Base-by-base conservation (phyloP, 306 rosid species). In the Abrus pulchellus region DNA sequence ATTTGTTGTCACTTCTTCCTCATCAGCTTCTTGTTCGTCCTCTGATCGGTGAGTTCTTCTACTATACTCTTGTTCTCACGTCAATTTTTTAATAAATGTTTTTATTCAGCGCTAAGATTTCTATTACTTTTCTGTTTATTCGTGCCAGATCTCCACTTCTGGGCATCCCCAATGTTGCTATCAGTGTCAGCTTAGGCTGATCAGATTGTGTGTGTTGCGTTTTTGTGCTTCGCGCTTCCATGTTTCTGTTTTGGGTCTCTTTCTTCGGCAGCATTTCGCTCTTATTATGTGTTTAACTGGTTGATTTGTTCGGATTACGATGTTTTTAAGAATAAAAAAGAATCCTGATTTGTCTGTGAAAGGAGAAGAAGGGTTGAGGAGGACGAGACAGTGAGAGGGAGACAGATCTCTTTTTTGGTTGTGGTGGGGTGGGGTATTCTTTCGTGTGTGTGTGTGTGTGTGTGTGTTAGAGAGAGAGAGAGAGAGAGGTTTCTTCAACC, bases 21-120 rank as follows among this genome's bases (percentile, higher is more conserved):
- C 99, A 77, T 97, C 99, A 83, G 98, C 97, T 90, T 86, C 94
- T 81, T 91, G 93, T 90, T 92, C 94, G 76, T 89, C 98, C 74
- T 83, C 99, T 84, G 98, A 96, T 96, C 99, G 99, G 99, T 96
- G 92, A 96, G 98, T 92, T 87, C 74, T 80, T 87, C 75, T 74
- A 41, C 87, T 74, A 14, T 60, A 71, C 60, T 43, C 77, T 32
- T 32, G 13, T 70, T 86, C 75, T 83, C 73, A 45, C 55, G 62
- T 9, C 33, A 53, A 11, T 74, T 68, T 75, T 62, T 3, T 77
- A 20, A 20, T 29, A 8, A 9, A n/a, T 33, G 6, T 47, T 59
- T 6, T 63, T 28, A 75, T 79, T 69, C 69, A 55, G 45, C 29
- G 20, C 69, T 75, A 4, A 71, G 78, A 86, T 82, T 87, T 85